Evolutionary conservation across 371 early-diverging fungal species (phyloP).

Genomic region (Mortierella sp.): DNA sequence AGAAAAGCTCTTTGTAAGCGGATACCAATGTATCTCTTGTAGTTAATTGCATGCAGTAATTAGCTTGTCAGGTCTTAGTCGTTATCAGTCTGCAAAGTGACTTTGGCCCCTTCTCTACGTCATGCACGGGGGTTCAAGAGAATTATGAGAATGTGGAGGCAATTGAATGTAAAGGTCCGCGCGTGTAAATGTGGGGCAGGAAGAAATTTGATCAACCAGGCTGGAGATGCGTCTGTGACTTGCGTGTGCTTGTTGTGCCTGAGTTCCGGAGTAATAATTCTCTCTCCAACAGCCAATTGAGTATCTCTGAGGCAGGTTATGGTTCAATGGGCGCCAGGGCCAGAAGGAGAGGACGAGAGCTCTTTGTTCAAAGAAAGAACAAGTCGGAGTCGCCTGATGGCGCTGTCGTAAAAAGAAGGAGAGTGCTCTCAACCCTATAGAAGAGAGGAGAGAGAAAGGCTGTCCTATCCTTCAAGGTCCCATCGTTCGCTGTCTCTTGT

Average conservation of each 20-base stretch:
- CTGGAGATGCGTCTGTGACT: too few relatives aligned
- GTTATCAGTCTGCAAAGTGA: too few relatives aligned
- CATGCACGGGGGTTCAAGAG: background rate
- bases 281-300: background rate
- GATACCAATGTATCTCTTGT: background rate
- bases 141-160: background rate
- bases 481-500: background rate
- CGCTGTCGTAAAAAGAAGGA: background rate
- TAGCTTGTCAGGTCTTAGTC: too few relatives aligned
- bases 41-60: too few relatives aligned
- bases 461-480: too few relatives aligned
- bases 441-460: background rate
- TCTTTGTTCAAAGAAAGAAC: background rate
- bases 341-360: background rate
- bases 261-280: background rate
- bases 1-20: background rate
- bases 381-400: background rate
- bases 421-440: background rate
- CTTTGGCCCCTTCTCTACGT: background rate
- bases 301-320: too few relatives aligned
- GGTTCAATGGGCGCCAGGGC: background rate
- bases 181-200: background rate
- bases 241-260: too few relatives aligned
- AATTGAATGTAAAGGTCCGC: background rate
- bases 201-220: background rate